Base-by-base conservation (phyloP, 192 early-diverging fungal species). In the Umbelopsis ramanniana region DNA sequence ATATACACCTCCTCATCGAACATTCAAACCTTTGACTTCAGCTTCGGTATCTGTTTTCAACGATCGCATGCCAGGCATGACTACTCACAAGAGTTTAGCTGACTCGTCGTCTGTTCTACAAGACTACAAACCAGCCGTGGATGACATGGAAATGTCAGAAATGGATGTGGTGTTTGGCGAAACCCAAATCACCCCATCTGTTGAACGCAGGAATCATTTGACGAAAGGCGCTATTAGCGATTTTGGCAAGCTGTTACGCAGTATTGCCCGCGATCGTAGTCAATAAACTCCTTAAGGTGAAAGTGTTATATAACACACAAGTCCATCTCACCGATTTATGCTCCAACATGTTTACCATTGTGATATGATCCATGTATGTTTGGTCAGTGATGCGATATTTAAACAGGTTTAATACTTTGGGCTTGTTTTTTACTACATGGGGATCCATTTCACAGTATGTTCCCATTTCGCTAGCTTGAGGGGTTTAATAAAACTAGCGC, bases 101-200 rank as follows among this genome's bases (percentile, higher is more conserved):
- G 69, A 21, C 50, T 22, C 35, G 15, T 12, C 57, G 29, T 26
- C 57, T 63, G 33, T 29, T 37, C 14, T 63, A 12, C 48, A 37
- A 46, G 48, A 69, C 67, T 26, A 23, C 8, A 22, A 47, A n/a
- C 45, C 45, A 12, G 19, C 26, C n/a, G 43, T n/a, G 9, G 53
- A 54, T n/a, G 37, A 70, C 48, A 12, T 54, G 38, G 69, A 70
- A 46, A 70, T 70, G 69, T 54, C 48, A 6, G 69, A 70, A 46
- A 70, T 54, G 69, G 69, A 70, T 17, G 69, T 70, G 46, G 69
- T 70, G 3, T 70, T 70, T 70, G 69, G 69, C 37, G 69, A 70
- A 43, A 46, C 33, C 33, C 57, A 60, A 60, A 21, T 60, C 57
- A 37, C 29, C 26, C 33, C 26, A 60, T 60, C 48, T 6, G 29